Conservation (phyloP, 2,329 filamentous ascomycete genomes). For the Verticillium nubilum region DNA sequence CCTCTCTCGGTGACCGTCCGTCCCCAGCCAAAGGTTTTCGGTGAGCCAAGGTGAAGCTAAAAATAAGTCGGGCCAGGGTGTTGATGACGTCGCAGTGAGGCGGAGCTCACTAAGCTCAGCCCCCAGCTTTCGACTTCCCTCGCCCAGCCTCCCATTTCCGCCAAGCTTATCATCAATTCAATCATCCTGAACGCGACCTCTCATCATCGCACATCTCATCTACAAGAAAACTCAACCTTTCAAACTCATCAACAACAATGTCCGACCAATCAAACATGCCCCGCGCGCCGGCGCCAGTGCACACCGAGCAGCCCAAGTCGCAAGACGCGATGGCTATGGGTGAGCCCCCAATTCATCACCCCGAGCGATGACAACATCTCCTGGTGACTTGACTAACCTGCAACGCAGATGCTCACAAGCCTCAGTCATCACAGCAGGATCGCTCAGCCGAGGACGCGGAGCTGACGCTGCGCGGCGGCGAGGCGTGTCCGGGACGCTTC, state of each 20-base stretch:
- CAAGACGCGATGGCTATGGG: not conserved
- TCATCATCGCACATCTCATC: not conserved
- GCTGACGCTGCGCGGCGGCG: constrained; percentile 19
- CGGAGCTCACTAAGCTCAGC: not conserved
- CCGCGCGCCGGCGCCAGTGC: not conserved
- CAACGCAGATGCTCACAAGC: not conserved
- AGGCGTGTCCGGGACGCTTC: constrained; percentile 26
- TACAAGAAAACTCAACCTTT: not conserved
- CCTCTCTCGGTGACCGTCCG: not conserved
- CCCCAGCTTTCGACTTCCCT: not conserved
- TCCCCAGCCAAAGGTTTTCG: not conserved
- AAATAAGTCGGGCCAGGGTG: not conserved
- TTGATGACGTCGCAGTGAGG: not conserved
- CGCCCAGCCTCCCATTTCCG: not conserved
- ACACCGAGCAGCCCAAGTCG: not conserved
- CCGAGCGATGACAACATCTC: not conserved
- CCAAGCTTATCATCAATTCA: not conserved
- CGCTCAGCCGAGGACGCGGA: constrained; percentile 8
- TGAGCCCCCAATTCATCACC: not conserved
- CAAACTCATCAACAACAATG: not conserved
- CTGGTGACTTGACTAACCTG: not conserved
- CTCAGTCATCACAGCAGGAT: not conserved
- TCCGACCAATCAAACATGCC: not conserved
- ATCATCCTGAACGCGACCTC: not conserved
- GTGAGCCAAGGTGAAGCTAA: not conserved